Conservation (phyloP, 176 grass and related monocot species). For the barley (Hordeum vulgare) region DNA sequence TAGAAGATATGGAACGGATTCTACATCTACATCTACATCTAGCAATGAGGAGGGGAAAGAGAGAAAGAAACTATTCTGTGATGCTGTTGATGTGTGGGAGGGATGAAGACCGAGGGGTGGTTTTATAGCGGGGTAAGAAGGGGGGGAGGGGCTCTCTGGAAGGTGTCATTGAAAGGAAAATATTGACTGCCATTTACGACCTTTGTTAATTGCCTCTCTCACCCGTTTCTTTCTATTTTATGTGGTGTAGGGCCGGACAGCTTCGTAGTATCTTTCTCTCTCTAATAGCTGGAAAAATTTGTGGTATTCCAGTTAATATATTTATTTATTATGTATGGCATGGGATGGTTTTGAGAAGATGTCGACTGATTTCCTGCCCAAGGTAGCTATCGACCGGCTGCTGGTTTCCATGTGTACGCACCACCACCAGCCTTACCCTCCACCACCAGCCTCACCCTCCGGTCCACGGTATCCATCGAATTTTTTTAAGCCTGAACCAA, state of each 20-base stretch:
- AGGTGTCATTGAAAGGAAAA: slow-evolving; percentile 4
- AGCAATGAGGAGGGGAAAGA: neutral
- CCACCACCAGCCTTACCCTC: neutral
- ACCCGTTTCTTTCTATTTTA: neutral
- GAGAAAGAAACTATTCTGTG: neutral
- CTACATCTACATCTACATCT: neutral
- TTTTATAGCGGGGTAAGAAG: slow-evolving; percentile 41
- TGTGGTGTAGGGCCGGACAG: neutral
- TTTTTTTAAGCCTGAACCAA: neutral
- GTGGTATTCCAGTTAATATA: neutral
- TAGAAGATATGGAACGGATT: neutral
- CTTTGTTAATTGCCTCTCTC: neutral
- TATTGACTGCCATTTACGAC: slow-evolving; percentile 23
- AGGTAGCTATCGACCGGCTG: neutral
- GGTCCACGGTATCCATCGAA: neutral
- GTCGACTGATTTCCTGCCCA: neutral
- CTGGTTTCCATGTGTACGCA: neutral
- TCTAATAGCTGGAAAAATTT: neutral
- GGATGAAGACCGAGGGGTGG: neutral
- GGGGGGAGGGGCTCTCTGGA: neutral
- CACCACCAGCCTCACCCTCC: neutral
- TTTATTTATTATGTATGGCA: neutral
- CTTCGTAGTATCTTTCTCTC: neutral
- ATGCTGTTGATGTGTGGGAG: neutral
- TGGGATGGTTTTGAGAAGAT: neutral